phyloP scores from a whole-genome alignment of 495 filamentous ascomycete species.

The Lasiosphaeria hispida region DNA sequence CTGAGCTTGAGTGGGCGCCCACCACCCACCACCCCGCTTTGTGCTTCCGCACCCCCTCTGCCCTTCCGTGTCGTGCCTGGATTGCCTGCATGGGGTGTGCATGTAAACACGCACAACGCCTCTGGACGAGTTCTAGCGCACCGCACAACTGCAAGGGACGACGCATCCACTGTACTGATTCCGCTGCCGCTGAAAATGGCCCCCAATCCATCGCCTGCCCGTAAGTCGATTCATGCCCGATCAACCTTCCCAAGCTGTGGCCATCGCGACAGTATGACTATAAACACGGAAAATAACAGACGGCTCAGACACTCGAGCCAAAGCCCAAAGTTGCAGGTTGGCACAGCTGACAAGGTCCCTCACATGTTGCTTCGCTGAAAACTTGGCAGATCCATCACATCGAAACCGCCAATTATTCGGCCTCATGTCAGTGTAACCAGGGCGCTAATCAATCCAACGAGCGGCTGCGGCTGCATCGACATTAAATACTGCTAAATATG shows the following conservation, averaged over 20 bases:
- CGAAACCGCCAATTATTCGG: not conserved
- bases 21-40: not conserved
- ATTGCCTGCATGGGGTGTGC: slow-evolving; percentile 13
- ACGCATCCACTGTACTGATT: not conserved
- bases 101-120: slow-evolving; percentile 11
- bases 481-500: not conserved
- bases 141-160: slow-evolving; percentile 27
- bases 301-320: not conserved
- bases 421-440: slow-evolving; percentile 8
- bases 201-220: slow-evolving; percentile 12
- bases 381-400: slow-evolving; percentile 6
- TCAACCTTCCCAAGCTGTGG: no score
- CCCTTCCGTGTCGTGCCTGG: slow-evolving; percentile 1
- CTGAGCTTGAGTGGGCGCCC: not conserved
- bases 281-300: slow-evolving; percentile 6
- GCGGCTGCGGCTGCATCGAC: slow-evolving; percentile 1
- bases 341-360: no score
- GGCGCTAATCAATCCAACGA: slow-evolving; percentile 4
- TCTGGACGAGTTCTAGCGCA: slow-evolving; percentile 11
- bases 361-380: not conserved
- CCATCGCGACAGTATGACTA: not conserved
- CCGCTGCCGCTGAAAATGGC: not conserved
- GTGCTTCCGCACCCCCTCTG: not conserved
- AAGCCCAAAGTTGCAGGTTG: no score
- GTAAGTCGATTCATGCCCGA: not conserved